Conservation (phyloP, 768 basidiomycete species). For the Gloeophyllum trabeum region DNA sequence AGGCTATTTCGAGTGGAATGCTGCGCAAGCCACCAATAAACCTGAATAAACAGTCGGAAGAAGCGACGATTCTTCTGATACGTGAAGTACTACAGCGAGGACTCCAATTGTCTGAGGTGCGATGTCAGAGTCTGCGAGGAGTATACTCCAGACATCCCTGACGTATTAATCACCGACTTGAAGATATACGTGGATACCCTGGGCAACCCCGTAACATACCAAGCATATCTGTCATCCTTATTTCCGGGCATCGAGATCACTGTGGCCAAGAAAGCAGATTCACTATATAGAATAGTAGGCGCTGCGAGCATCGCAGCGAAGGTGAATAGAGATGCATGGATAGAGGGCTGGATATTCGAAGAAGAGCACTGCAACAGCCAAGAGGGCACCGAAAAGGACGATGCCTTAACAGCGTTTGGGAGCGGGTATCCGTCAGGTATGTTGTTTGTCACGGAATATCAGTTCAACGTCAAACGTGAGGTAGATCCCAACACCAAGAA, state of each 20-base stretch:
- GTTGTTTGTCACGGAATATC: conserved; percentile 7
- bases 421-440: conserved; percentile 89
- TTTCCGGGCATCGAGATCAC: conserved; percentile 86
- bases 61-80: conserved; percentile 85
- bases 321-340: conserved; percentile 85
- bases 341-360: conserved; percentile 79
- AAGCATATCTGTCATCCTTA: conserved; percentile 65
- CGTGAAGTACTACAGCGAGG: conserved; percentile 74
- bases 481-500: conserved; percentile 87
- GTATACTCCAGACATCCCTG: not conserved
- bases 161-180: not conserved
- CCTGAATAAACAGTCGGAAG: conserved; percentile 79
- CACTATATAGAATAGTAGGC: conserved; percentile 93
- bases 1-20: conserved; percentile 89
- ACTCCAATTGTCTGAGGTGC: conserved; percentile 68
- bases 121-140: conserved; percentile 6
- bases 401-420: conserved; percentile 35
- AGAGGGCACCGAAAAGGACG: not conserved
- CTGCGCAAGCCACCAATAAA: conserved; percentile 73
- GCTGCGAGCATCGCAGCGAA: conserved; percentile 98
- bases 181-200: conserved; percentile 94
- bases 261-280: conserved; percentile 87
- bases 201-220: conserved; percentile 77
- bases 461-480: not conserved
- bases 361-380: conserved; percentile 24